These are phyloP conservation scores for Naganishia friedmannii DNA, from an alignment of 768 basidiomycete species.

Conservation along the genomic window DNA sequence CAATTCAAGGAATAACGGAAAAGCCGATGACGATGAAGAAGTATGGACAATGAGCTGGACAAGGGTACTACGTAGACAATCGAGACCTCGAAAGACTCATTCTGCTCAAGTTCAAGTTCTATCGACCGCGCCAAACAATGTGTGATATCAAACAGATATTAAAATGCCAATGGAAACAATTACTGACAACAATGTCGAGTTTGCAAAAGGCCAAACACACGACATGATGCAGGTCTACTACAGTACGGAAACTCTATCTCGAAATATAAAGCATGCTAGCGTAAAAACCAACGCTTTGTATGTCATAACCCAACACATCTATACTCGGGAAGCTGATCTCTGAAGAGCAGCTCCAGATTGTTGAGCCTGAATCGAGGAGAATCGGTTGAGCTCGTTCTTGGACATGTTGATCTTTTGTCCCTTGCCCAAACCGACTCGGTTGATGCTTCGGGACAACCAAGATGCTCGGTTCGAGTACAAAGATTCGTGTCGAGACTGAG, in stretches of 20 bases:
- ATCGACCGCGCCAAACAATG: constrained; percentile 17
- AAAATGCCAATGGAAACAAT: constrained; percentile 22
- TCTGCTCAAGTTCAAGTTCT: neutral
- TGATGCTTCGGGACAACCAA: constrained; percentile 83
- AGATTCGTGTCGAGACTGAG: constrained; percentile 87
- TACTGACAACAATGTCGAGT: constrained; percentile 4
- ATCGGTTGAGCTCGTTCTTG: constrained; percentile 53
- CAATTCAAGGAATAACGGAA: no score
- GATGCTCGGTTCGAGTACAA: constrained; percentile 91
- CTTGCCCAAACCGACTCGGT: constrained; percentile 79
- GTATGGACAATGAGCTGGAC: neutral
- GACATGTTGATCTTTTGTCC: constrained; percentile 56
- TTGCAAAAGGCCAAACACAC: constrained; percentile 17
- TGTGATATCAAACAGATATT: constrained; percentile 8
- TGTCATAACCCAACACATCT: constrained; percentile 25
- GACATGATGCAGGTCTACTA: constrained; percentile 11
- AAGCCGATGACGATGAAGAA: no score
- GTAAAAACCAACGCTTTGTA: neutral
- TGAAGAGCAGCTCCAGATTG: constrained; percentile 51
- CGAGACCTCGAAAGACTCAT: no score
- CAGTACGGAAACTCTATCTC: constrained; percentile 21
- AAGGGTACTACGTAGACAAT: neutral
- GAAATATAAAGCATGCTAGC: constrained; percentile 21
- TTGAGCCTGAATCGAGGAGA: constrained; percentile 49
- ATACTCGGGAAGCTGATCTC: constrained; percentile 41